Evolutionary conservation across 2,329 filamentous ascomycete genomes (phyloP).

Genomic region (Diaporthe vaccinii): DNA sequence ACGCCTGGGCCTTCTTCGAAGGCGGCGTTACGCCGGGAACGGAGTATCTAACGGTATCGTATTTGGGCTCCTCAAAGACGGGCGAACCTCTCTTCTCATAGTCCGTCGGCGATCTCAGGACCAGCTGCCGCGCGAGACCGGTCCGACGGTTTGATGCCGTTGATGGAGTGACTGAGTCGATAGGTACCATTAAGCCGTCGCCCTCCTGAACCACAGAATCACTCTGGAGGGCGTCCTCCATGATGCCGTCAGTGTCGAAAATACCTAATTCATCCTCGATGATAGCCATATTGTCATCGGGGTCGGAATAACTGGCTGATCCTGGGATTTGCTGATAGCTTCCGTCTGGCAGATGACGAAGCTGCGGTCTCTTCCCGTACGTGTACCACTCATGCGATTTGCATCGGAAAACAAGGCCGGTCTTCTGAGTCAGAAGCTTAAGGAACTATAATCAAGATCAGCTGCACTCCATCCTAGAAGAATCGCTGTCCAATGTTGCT

Average conservation of each 20-base stretch:
- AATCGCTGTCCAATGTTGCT: too few relatives aligned
- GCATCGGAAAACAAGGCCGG: neutral
- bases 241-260: neutral
- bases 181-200: neutral
- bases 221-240: neutral
- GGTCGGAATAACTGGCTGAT: too few relatives aligned
- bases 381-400: neutral
- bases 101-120: too few relatives aligned
- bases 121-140: neutral
- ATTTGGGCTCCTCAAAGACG: neutral
- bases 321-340: neutral
- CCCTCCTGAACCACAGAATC: neutral
- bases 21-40: neutral
- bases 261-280: neutral
- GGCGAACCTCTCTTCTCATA: neutral
- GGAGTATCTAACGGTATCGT: neutral
- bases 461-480: too few relatives aligned
- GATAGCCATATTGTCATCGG: neutral
- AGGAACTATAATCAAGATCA: neutral
- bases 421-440: neutral
- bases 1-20: neutral
- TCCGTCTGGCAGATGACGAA: neutral
- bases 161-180: too few relatives aligned
- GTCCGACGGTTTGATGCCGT: neutral
- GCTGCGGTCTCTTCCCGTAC: neutral